Conservation (phyloP, 768 basidiomycete species). For the Symmetrospora coprosmae region DNA sequence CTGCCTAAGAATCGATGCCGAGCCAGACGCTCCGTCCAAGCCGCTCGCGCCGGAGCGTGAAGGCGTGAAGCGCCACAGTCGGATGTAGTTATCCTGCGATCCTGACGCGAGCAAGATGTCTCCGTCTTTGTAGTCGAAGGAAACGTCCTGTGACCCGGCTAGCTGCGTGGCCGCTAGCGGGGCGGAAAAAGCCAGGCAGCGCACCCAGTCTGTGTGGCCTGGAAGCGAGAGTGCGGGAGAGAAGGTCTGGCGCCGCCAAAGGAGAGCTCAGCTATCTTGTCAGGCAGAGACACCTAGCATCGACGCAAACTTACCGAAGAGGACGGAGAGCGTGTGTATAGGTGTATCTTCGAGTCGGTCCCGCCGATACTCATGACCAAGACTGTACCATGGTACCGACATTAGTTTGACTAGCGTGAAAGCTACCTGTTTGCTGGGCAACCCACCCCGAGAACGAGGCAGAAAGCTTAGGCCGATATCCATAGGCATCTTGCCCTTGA, state of each 20-base stretch:
- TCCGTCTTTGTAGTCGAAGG: conserved; percentile 34
- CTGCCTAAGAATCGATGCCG: not conserved
- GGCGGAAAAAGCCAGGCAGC: conserved; percentile 54
- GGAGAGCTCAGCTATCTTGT: too few species aligned
- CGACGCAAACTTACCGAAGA: not conserved
- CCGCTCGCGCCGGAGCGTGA: too few species aligned
- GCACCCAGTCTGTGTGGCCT: conserved; percentile 96
- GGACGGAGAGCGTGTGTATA: conserved; percentile 56
- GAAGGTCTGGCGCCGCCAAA: conserved; percentile 46
- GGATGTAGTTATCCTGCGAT: conserved; percentile 84
- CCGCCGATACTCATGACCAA: conserved; percentile 61
- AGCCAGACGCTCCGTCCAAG: not conserved
- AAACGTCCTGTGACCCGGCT: not conserved
- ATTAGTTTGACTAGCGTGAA: too few species aligned
- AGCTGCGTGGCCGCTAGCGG: conserved; percentile 25
- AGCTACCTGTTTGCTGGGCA: too few species aligned
- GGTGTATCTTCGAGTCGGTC: conserved; percentile 65
- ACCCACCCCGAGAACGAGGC: conserved; percentile 54
- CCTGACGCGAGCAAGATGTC: conserved; percentile 71
- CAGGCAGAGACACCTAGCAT: too few species aligned
- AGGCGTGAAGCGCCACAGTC: conserved; percentile 72
- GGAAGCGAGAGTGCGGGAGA: conserved; percentile 34
- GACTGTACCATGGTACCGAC: conserved; percentile 37
- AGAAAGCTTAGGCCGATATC: conserved; percentile 52
- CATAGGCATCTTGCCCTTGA: conserved; percentile 61